Evolutionary conservation across 805 yeast species (phyloP), one percentile per base, ranked within the genome.

Genomic region (Lipomyces yamadae): DNA sequence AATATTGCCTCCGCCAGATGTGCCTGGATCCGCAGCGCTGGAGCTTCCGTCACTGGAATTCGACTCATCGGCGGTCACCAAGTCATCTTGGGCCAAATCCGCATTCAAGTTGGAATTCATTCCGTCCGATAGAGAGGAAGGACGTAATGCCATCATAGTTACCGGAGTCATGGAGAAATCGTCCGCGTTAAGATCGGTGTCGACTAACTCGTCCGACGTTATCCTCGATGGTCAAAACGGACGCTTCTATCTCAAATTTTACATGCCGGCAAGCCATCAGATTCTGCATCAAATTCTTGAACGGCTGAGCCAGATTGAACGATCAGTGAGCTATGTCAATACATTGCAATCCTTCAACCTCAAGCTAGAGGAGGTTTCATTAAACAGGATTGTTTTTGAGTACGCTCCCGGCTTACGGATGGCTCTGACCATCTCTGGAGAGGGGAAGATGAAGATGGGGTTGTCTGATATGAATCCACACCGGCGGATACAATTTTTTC

Each of bases 311-410:
- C 74, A 73, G 58, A 72, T 77, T 30, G 76, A 76, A 59, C 72
- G 76, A 11, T 73, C 77, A 39, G 76, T 77, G 24, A 70, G 72
- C 68, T 76, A 74, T 62, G 67, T 75, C 52, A 71, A 71, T 42
- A 72, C 74, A 35, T 63, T 77, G 57, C 73, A 74, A 66, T 63
- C 73, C n/a, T 64, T 68, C 61, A 54, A 65, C 2, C 67, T 77
- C 33, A 74, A 73, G 15, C 70, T 77, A 33, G 63, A 60, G 13
- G 73, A 74, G 29, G 76, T 77, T 2, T 72, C 78, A 32, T 72
- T 77, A 72, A 69, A 68, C 32, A 61, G 70, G 37, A 69, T 76
- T 39, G 64, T 68, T n/a, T 77, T 77, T 64, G 65, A 61, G n/a
- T 75, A 77, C 53, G 77, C 70, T 6, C 70, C 71, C 29, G 72